Conservation (phyloP, 2,329 filamentous ascomycete species). For the Fusarium stilboides region DNA sequence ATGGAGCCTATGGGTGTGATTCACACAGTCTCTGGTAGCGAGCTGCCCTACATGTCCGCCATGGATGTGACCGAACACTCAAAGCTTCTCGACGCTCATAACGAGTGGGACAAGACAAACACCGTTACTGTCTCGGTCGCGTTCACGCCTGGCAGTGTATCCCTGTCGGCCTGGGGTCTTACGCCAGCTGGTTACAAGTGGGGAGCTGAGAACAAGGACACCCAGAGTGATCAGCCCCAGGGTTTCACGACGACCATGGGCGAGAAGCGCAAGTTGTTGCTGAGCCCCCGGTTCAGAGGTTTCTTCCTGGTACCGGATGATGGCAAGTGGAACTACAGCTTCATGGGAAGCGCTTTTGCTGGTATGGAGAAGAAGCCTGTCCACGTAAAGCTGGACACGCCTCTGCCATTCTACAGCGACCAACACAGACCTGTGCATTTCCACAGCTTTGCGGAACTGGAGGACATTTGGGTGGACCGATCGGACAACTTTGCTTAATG, state of each 20-base stretch:
- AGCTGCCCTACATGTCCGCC: constrained; percentile 96
- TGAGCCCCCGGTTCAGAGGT: constrained; percentile 93
- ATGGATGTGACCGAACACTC: constrained; percentile 95
- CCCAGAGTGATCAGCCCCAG: constrained; percentile 90
- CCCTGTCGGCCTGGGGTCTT: constrained; percentile 92
- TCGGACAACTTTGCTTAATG: constrained; percentile 90
- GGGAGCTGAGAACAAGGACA: constrained; percentile 96
- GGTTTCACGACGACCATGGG: constrained; percentile 95
- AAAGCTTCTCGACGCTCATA: constrained; percentile 86
- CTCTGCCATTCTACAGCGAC: constrained; percentile 90
- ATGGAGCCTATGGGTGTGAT: constrained; percentile 95
- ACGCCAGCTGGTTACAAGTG: constrained; percentile 95
- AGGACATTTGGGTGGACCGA: constrained; percentile 96
- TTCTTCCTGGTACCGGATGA: constrained; percentile 97
- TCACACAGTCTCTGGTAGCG: constrained; percentile 94
- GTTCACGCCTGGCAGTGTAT: constrained; percentile 97
- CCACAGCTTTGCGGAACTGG: constrained; percentile 95
- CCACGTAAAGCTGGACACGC: constrained; percentile 94
- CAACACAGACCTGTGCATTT: constrained; percentile 95
- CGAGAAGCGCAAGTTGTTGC: constrained; percentile 92
- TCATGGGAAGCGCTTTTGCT: constrained; percentile 92
- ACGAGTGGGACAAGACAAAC: constrained; percentile 78
- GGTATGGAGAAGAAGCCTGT: constrained; percentile 91
- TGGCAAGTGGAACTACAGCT: constrained; percentile 96
- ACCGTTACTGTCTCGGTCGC: constrained; percentile 95